Base-by-base conservation (phyloP, 495 filamentous ascomycete species). In the Daldinia caldariorum region DNA sequence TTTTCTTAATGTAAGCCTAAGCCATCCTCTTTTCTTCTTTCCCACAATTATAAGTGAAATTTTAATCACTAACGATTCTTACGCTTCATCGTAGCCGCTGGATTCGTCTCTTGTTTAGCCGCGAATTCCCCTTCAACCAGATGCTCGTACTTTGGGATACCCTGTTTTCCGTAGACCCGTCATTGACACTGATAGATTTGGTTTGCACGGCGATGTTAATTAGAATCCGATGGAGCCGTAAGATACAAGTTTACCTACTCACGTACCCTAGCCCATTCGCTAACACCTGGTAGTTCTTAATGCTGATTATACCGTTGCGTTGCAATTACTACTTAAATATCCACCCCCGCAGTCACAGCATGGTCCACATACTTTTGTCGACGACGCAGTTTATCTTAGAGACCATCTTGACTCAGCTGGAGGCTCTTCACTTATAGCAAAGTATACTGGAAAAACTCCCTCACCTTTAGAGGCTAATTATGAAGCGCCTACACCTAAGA, bases 141-240 rank as follows among this genome's bases (percentile, higher is more conserved):
- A 82, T 93, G 53, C 84, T 99, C 5, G 77, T 85, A 43, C 85
- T 98, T 61, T 99, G 95, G 95, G 95, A 99, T 82, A 81, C 88
- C 3, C 81, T 99, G 3, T 97, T 99, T 76, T 93, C 95, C 0
- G 89, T 95, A 74, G 94, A 97, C 66, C 85, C 96, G 43, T 83
- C 85, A n/a, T 81, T 95, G 51, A 88, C 93, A 54, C 80, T 98
- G 31, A 87, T 98, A 64, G 92, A 97, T 70, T 85, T 94, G 53
- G 89, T 97, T 20, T 97, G 94, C 73, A 89, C 97, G 62, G 90
- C 93, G 7, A 98, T 99, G 96, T 83, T 99, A 26, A 83, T 99
- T 38, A 87, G 95, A 38, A 92, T 98, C 66, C 87, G 94, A 60
- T 97, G 94, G 94, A 87, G 93, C 62, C 82, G 93, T 97, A 79